These are phyloP conservation scores for Forsythia viridissima DNA, from an alignment of 257 asterid genomes.

Conservation along the genomic window DNA sequence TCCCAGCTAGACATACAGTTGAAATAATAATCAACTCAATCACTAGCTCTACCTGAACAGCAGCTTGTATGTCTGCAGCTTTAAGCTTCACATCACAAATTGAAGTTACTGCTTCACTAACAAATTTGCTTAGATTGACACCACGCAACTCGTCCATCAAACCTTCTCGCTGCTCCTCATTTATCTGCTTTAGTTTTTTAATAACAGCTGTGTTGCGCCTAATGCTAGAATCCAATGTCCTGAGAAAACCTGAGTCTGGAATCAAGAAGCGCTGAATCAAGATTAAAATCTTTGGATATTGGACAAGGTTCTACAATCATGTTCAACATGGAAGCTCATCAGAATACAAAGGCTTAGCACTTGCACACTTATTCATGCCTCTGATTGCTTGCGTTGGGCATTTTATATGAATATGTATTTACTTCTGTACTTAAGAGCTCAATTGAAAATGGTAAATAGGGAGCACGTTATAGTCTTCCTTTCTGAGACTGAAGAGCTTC, in stretches of 20 bases:
- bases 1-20: background rate
- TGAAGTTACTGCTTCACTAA: slow-evolving; percentile 96
- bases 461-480: background rate
- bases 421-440: background rate
- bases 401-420: background rate
- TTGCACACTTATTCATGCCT: background rate
- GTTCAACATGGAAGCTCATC: background rate
- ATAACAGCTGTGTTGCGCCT: slow-evolving; percentile 97
- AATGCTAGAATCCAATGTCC: slow-evolving; percentile 98
- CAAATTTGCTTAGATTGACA: slow-evolving; percentile 96
- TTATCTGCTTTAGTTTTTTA: slow-evolving; percentile 92
- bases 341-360: background rate
- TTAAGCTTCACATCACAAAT: slow-evolving; percentile 96
- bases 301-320: background rate
- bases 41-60: slow-evolving; percentile 75
- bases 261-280: slow-evolving; percentile 20
- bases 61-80: slow-evolving; percentile 89
- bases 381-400: background rate
- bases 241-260: slow-evolving; percentile 83
- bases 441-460: background rate
- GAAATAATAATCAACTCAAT: slow-evolving; percentile 5
- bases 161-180: slow-evolving; percentile 92
- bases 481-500: background rate
- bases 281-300: background rate
- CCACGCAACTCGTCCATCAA: slow-evolving; percentile 91